These are phyloP conservation scores for Luffa acutangula DNA, from an alignment of 306 rosid genomes.

Conservation along the genomic window DNA sequence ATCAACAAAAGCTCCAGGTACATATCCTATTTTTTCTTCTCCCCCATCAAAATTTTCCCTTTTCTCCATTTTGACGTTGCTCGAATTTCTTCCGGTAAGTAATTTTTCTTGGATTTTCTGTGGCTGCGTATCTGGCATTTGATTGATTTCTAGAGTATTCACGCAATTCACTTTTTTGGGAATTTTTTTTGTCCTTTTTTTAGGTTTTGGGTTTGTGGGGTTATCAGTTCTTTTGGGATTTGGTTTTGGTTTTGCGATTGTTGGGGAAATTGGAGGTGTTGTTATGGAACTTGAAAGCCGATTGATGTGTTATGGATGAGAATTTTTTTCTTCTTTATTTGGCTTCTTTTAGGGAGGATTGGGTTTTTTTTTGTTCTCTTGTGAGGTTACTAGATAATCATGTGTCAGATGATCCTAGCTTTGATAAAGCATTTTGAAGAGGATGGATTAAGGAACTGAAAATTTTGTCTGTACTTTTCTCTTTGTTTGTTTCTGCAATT, in stretches of 20 bases:
- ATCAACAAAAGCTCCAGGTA: too few relatives aligned
- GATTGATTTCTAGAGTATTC: conserved; percentile 1
- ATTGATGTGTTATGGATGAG: background rate
- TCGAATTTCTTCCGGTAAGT: too few relatives aligned
- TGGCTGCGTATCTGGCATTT: background rate
- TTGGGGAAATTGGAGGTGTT: background rate
- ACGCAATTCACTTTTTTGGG: background rate
- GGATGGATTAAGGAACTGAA: background rate
- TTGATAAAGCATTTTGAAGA: background rate
- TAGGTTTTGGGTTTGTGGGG: background rate
- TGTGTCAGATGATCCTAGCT: background rate
- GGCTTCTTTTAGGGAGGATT: background rate
- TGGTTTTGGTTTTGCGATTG: background rate
- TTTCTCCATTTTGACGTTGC: too few relatives aligned
- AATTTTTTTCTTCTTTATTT: background rate
- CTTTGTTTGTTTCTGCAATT: conserved; percentile 47
- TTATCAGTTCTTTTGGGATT: background rate
- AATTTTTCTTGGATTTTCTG: too few relatives aligned
- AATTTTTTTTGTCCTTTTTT: background rate
- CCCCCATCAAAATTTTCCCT: too few relatives aligned
- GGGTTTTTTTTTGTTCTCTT: background rate
- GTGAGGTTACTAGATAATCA: background rate
- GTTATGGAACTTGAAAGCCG: background rate
- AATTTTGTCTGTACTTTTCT: too few relatives aligned
- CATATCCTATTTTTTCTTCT: too few relatives aligned